Evolutionary conservation across 192 early-diverging fungal species (phyloP).

Genomic region (Physocladia obscura): DNA sequence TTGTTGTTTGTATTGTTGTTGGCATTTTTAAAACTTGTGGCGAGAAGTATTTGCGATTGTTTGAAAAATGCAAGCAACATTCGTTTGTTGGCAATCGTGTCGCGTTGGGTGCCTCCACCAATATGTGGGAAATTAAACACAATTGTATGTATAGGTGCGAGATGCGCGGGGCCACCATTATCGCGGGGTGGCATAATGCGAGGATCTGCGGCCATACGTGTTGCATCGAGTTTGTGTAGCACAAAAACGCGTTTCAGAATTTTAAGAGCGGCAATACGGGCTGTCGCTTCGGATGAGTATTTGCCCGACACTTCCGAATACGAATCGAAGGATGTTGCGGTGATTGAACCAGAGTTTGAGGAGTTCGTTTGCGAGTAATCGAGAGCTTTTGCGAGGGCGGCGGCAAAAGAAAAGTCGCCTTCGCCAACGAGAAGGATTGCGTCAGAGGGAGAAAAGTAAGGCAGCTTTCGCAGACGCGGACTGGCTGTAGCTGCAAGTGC

Average conservation of each 20-base stretch:
- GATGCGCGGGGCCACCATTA: background rate
- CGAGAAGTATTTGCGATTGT: slow-evolving; percentile 11
- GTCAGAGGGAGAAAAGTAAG: slow-evolving; percentile 20
- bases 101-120: slow-evolving; percentile 33
- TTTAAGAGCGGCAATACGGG: background rate
- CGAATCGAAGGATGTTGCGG: slow-evolving; percentile 23
- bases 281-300: slow-evolving; percentile 3
- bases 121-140: slow-evolving; percentile 49
- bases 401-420: slow-evolving; percentile 46
- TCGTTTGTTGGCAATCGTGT: slow-evolving; percentile 28
- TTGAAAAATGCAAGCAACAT: slow-evolving; percentile 39
- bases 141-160: slow-evolving; percentile 27
- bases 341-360: background rate
- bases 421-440: slow-evolving; percentile 48
- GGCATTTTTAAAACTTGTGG: background rate
- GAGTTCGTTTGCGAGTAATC: background rate
- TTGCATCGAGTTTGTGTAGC: slow-evolving; percentile 35
- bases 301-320: slow-evolving; percentile 1
- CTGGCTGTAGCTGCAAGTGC: slow-evolving; percentile 20
- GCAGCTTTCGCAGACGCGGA: slow-evolving; percentile 21
- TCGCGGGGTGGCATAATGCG: background rate
- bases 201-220: slow-evolving; percentile 11
- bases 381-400: slow-evolving; percentile 31
- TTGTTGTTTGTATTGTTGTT: background rate
- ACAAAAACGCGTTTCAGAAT: slow-evolving; percentile 7